These are phyloP conservation scores for Eutrema japonicum DNA, from an alignment of 345 rosid genomes.

Conservation along the genomic window DNA sequence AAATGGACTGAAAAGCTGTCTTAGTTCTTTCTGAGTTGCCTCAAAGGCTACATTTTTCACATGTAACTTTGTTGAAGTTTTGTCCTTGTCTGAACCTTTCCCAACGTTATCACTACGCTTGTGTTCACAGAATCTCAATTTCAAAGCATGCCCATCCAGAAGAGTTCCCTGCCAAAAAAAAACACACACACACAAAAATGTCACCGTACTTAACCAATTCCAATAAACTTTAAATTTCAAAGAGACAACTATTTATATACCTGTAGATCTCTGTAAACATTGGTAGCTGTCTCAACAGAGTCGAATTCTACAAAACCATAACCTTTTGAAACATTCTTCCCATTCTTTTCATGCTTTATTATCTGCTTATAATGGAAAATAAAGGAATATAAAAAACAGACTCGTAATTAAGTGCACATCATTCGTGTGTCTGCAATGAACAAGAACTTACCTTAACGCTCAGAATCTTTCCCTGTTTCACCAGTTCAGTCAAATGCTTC, in stretches of 20 bases:
- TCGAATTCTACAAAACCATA: constrained; percentile 94
- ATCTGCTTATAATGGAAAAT: constrained; percentile 53
- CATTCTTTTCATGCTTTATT: constrained; percentile 80
- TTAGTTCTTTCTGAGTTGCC: constrained; percentile 88
- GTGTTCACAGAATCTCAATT: constrained; percentile 75
- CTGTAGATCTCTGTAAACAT: constrained; percentile 70
- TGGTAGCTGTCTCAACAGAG: constrained; percentile 75
- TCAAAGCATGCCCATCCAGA: constrained; percentile 94
- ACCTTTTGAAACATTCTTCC: constrained; percentile 82
- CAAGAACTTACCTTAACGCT: constrained; percentile 72
- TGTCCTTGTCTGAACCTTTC: constrained; percentile 64
- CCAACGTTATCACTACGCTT: constrained; percentile 63
- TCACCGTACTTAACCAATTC: constrained; percentile 1
- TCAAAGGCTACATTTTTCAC: constrained; percentile 93
- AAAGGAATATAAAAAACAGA: constrained; percentile 23
- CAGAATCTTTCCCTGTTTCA: constrained; percentile 72
- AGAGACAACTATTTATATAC: constrained; percentile 46
- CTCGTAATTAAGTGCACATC: neutral
- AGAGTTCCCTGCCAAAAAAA: constrained; percentile 62
- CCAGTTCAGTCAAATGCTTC: constrained; percentile 66
- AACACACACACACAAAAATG: constrained; percentile 10
- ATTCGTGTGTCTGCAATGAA: constrained; percentile 23
- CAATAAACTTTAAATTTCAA: constrained; percentile 18
- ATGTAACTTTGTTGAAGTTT: constrained; percentile 74
- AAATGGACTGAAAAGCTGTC: constrained; percentile 88